A percentile compares a stretch with the other conserved stretches of the same genome.
Evolutionary conservation across 2,329 filamentous ascomycete species (phyloP).

Genomic region (Penicillium oxalicum): DNA sequence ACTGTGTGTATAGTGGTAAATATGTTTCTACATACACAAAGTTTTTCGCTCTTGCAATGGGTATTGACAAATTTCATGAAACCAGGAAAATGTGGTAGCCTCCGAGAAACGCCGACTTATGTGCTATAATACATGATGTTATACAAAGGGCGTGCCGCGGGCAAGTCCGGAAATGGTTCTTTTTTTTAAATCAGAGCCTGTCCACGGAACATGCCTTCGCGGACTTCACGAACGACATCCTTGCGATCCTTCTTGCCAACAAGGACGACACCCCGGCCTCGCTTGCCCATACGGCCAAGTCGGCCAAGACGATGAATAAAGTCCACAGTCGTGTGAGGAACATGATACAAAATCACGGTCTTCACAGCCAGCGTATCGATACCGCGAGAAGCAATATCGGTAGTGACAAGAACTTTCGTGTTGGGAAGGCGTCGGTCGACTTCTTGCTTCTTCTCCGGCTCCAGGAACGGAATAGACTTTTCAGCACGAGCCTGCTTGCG

Average conservation of each 20-base stretch:
- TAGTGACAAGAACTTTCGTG: conserved; percentile 88
- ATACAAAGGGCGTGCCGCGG: conserved; percentile 13
- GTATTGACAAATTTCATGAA: conserved; percentile 9
- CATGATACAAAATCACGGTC: conserved; percentile 90
- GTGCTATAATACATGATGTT: conserved; percentile 15
- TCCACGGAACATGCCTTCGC: conserved; percentile 79
- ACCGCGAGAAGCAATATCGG: conserved; percentile 83
- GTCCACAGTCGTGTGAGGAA: conserved; percentile 96
- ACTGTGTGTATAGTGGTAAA: no score
- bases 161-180: conserved; percentile 1
- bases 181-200: conserved; percentile 62
- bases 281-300: conserved; percentile 84
- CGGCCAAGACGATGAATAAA: conserved; percentile 94
- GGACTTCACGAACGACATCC: conserved; percentile 86
- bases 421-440: conserved; percentile 56
- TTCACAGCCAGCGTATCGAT: conserved; percentile 90
- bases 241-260: conserved; percentile 84
- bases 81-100: not conserved
- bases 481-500: conserved; percentile 27
- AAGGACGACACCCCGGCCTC: conserved; percentile 82
- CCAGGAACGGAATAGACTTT: conserved; percentile 38
- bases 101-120: conserved; percentile 12
- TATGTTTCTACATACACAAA: not conserved
- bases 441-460: conserved; percentile 29
- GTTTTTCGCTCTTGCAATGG: conserved; percentile 5